Evolutionary conservation across 75 land plant species (phyloP).

Genomic region (Cryptomeria japonica): DNA sequence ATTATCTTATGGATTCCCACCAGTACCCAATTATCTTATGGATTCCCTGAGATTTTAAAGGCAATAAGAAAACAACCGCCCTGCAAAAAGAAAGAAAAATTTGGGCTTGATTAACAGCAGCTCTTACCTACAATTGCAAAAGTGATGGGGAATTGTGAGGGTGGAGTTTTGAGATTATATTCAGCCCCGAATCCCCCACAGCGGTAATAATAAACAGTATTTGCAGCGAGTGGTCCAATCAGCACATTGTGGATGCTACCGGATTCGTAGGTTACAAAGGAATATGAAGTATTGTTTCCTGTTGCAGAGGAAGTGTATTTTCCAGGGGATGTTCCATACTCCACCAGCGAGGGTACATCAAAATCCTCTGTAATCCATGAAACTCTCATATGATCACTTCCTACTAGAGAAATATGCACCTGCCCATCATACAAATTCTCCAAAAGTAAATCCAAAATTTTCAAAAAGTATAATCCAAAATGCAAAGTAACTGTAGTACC

Average conservation of each 20-base stretch:
- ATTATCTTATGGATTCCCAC: neutral
- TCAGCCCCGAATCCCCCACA: conserved; percentile 48
- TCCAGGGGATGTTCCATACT: conserved; percentile 61
- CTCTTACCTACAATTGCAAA: conserved; percentile 69
- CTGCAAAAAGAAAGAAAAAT: neutral
- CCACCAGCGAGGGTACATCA: conserved; percentile 43
- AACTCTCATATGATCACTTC: conserved; percentile 32
- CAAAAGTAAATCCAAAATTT: neutral
- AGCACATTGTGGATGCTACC: conserved; percentile 67
- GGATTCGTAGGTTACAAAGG: conserved; percentile 58
- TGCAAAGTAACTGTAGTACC: no score
- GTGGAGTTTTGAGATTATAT: conserved; percentile 72
- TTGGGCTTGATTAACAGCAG: no score
- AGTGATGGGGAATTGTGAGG: conserved; percentile 50
- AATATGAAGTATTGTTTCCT: conserved; percentile 40
- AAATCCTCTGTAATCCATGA: conserved; percentile 32
- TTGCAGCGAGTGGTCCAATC: conserved; percentile 60
- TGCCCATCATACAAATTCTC: neutral
- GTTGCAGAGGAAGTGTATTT: conserved; percentile 30
- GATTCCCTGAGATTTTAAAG: neutral
- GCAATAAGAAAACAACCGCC: neutral
- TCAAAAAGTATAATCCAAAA: no score
- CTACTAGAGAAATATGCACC: conserved; percentile 50
- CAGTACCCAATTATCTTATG: neutral
- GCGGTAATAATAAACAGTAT: conserved; percentile 62